Evolutionary conservation across 2,329 filamentous ascomycete species (phyloP).

Genomic region (Mollisiaceae sp.): DNA sequence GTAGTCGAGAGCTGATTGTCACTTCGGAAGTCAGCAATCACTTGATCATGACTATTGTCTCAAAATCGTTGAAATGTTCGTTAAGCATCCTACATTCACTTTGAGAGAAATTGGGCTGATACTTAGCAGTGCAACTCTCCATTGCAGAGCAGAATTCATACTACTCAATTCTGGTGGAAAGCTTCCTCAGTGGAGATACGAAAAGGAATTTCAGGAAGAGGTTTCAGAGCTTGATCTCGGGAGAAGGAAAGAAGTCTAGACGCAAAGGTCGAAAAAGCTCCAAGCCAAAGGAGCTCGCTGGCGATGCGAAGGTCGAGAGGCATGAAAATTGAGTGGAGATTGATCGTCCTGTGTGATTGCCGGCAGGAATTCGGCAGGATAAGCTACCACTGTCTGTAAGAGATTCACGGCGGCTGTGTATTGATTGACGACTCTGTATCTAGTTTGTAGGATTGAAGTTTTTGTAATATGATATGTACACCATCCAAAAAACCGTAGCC

Average conservation of each 20-base stretch:
- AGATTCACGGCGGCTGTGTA: background rate
- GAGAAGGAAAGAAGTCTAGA: background rate
- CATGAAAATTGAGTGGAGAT: background rate
- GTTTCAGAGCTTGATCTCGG: background rate
- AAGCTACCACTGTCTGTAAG: background rate
- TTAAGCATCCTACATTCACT: no score
- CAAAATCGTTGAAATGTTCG: background rate
- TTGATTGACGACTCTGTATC: background rate
- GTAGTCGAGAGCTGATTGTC: background rate
- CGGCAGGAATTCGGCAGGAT: background rate
- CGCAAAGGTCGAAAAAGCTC: background rate
- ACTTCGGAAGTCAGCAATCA: background rate
- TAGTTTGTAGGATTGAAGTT: no score
- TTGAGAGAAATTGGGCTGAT: background rate
- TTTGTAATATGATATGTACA: no score
- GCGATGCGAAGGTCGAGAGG: background rate
- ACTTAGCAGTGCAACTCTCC: background rate
- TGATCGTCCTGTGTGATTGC: background rate
- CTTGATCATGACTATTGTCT: background rate
- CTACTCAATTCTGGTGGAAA: background rate
- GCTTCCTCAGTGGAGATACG: background rate
- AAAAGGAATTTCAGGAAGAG: background rate
- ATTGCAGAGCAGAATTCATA: background rate
- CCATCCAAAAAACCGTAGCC: no score
- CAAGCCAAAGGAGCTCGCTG: no score